These are phyloP conservation scores for Erodium maritimum DNA, from an alignment of 345 rosid species.

Conservation along the genomic window DNA sequence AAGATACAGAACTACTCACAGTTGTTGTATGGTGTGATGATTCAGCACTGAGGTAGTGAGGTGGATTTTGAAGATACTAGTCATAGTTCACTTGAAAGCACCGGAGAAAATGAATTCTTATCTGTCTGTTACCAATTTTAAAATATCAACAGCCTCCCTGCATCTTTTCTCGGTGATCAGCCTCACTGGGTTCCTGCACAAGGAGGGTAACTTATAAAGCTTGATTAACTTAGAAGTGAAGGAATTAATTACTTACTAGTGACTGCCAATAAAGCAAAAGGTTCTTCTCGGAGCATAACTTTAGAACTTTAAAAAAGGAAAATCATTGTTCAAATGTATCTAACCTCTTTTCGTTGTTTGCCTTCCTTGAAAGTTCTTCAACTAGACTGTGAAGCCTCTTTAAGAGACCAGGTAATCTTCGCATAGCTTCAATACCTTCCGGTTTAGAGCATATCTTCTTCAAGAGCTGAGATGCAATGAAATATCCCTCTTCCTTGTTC, in stretches of 20 bases:
- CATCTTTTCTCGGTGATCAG: conserved; percentile 53
- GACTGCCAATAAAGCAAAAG: too few species aligned
- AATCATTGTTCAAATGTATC: background rate
- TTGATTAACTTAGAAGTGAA: too few species aligned
- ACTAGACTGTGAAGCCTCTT: conserved; percentile 55
- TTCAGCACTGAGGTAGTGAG: background rate
- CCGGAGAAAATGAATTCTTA: background rate
- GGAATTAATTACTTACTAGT: too few species aligned
- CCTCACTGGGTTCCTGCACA: conserved; percentile 40
- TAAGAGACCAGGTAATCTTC: conserved; percentile 41
- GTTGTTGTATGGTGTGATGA: background rate
- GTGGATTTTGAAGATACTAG: background rate
- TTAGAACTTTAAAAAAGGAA: background rate
- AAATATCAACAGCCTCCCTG: conserved; percentile 43
- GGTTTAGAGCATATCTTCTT: conserved; percentile 45
- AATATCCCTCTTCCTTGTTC: conserved; percentile 85
- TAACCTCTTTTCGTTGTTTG: conserved; percentile 36
- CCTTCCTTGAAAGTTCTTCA: conserved; percentile 60
- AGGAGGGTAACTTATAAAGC: background rate
- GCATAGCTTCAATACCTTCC: conserved; percentile 41
- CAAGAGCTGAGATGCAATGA: conserved; percentile 57
- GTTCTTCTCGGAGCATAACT: too few species aligned
- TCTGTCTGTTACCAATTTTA: conserved; percentile 27
- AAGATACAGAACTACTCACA: background rate
- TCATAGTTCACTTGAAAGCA: background rate